phyloP scores from a whole-genome alignment of 2,329 filamentous ascomycete genomes.

The Verruconis gallopava region DNA sequence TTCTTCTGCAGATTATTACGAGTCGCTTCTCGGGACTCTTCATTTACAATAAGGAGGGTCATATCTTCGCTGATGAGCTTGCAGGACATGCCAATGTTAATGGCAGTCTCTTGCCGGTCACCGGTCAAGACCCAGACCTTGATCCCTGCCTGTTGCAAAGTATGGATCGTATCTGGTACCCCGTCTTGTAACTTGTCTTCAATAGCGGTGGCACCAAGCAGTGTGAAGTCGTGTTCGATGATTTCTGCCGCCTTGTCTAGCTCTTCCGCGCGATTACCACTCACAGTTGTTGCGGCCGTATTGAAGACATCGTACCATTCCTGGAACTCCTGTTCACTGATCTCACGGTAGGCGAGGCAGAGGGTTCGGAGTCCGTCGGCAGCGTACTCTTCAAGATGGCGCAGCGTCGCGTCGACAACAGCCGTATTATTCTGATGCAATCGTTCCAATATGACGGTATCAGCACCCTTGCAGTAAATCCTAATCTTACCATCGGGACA shows the following conservation, averaged over 20 bases:
- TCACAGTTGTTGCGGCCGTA: conserved; percentile 75
- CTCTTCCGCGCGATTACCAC: conserved; percentile 85
- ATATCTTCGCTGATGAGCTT: conserved; percentile 98
- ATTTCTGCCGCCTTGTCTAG: conserved; percentile 94
- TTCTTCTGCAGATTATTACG: conserved; percentile 89
- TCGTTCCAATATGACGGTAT: conserved; percentile 93
- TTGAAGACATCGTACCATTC: conserved; percentile 84
- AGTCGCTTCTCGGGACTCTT: conserved; percentile 67
- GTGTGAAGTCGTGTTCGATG: conserved; percentile 81
- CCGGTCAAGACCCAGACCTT: conserved; percentile 98
- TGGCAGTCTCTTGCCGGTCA: conserved; percentile 94
- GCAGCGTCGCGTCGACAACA: conserved; percentile 76
- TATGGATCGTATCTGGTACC: conserved; percentile 95
- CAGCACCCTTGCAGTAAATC: conserved; percentile 90
- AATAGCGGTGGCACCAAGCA: conserved; percentile 91
- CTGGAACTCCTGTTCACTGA: conserved; percentile 77
- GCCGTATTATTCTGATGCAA: conserved; percentile 61
- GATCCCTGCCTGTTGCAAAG: conserved; percentile 89
- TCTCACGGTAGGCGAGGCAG: conserved; percentile 86
- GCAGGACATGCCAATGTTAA: conserved; percentile 99
- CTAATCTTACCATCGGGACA: conserved; percentile 93
- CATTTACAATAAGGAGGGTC: conserved; percentile 93
- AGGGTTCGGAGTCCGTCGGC: conserved; percentile 90
- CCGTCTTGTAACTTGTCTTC: conserved; percentile 95
- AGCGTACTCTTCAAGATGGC: conserved; percentile 96